phyloP scores from a whole-genome alignment of 129 eudicot genomes.

The Daucus carota region DNA sequence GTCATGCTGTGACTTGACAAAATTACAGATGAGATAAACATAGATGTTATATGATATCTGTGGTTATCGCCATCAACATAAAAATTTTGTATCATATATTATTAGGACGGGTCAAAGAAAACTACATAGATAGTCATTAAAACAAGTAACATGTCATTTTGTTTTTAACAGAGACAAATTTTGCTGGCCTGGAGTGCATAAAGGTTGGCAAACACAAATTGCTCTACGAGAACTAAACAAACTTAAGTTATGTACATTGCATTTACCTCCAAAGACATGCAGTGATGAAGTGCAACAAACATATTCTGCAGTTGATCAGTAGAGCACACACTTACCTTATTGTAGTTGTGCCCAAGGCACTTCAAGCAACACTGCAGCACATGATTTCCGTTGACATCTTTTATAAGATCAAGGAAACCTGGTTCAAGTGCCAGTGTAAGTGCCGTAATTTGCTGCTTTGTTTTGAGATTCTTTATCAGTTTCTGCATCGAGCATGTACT shows the following conservation, averaged over 20 bases:
- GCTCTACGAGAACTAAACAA: not conserved
- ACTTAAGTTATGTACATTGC: not conserved
- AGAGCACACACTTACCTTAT: slow-evolving; percentile 36
- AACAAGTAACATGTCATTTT: not conserved
- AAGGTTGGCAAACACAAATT: not conserved
- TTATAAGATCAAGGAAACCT: slow-evolving; percentile 57
- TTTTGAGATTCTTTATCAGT: slow-evolving; percentile 56
- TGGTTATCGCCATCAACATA: not conserved
- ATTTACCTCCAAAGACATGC: not conserved
- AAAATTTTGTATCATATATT: too few relatives aligned
- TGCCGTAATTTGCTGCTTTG: slow-evolving; percentile 48
- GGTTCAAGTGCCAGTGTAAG: slow-evolving; percentile 52
- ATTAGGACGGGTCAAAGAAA: not conserved
- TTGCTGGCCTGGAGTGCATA: not conserved
- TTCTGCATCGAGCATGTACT: slow-evolving; percentile 75
- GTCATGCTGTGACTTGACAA: not conserved
- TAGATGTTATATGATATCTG: not conserved
- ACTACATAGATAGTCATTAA: not conserved
- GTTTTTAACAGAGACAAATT: not conserved
- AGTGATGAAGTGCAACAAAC: not conserved
- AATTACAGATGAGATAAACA: not conserved
- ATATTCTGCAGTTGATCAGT: not conserved
- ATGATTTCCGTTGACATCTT: slow-evolving; percentile 73
- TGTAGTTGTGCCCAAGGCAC: slow-evolving; percentile 46
- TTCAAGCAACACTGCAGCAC: slow-evolving; percentile 65